Base-by-base conservation (phyloP, 306 rosid species). In the Mimosa pudica region DNA sequence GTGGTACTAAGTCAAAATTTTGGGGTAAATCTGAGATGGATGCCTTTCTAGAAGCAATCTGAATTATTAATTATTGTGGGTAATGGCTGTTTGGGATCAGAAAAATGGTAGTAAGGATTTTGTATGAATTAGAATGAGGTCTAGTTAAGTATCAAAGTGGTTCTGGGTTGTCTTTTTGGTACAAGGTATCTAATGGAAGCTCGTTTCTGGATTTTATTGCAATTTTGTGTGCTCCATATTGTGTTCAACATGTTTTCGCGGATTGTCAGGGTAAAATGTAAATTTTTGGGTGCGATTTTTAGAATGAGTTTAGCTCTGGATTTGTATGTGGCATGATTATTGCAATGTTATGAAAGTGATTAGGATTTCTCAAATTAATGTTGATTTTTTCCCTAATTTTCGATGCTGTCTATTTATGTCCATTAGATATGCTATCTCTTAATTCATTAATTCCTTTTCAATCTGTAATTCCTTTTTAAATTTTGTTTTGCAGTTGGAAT, bases 401-500 rank as follows among this genome's bases (percentile, higher is more conserved):
- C 35, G 35, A 16, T 48, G 30, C n/a, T 4, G 17, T 77, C 41
- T 67, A 18, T 14, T 24, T 69, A 18, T 44, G 52, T 32, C 6
- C 13, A n/a, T 45, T 58, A 47, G 67, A 36, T n/a, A 24, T 78
- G 48, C 13, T 13, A 20, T 5, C n/a, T 44, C 35, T 12, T 36
- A 65, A 49, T 52, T 35, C 48, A 73, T 64, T 41, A 32, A 80
- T 18, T 2, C 44, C 17, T 57, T 77, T 52, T 32, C 46, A 73
- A 16, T 80, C 44, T 41, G 24, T 4, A 18, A 69, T 66, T 74
- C 55, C 65, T 2, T 20, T 4, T 38, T 58, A n/a, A 46, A 47
- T 61, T 63, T 75, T 45, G 30, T 45, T 20, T 55, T 71, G 14
- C 75, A 71, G 79, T 69, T 51, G 32, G 79, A 67, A 20, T 11